phyloP scores from a whole-genome alignment of 179 eudicot genomes.

The Drosera spatulata region DNA sequence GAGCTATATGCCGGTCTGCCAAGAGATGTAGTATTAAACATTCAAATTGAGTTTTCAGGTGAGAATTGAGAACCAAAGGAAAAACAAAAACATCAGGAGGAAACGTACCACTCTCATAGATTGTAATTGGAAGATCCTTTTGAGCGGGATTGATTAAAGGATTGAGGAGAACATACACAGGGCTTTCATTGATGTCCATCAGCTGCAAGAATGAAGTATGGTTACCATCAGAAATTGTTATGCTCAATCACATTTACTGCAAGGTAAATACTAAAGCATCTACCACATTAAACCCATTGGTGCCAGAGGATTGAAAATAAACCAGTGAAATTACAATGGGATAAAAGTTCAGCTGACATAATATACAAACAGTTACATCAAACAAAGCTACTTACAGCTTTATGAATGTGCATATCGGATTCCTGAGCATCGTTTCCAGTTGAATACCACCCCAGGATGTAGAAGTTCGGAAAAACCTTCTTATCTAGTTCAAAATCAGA shows the following conservation, averaged over 20 bases:
- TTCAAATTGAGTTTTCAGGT: too few species aligned
- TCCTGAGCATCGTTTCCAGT: conserved; percentile 90
- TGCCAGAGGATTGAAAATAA: too few species aligned
- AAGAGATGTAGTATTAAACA: too few species aligned
- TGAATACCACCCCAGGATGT: conserved; percentile 95
- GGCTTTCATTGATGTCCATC: conserved; percentile 97
- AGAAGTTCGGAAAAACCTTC: conserved; percentile 87
- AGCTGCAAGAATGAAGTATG: conserved; percentile 37
- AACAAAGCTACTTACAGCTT: conserved; percentile 48
- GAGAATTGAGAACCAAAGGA: not conserved
- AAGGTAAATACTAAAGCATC: not conserved
- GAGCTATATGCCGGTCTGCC: too few species aligned
- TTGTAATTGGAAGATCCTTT: conserved; percentile 85
- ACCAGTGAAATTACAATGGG: too few species aligned
- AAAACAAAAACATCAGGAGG: not conserved
- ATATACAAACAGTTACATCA: too few species aligned
- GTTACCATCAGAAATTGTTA: not conserved
- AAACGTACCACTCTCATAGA: conserved; percentile 84
- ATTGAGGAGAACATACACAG: conserved; percentile 85
- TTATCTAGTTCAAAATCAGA: conserved; percentile 47
- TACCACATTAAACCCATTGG: too few species aligned
- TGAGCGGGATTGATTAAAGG: conserved; percentile 89
- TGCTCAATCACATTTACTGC: not conserved
- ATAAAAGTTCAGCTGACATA: too few species aligned
- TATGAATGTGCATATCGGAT: conserved; percentile 87